A percentile compares a stretch with the other conserved stretches of the same genome.
phyloP scores from a whole-genome alignment of 129 eudicot species.

The Kitagawia praeruptora region DNA sequence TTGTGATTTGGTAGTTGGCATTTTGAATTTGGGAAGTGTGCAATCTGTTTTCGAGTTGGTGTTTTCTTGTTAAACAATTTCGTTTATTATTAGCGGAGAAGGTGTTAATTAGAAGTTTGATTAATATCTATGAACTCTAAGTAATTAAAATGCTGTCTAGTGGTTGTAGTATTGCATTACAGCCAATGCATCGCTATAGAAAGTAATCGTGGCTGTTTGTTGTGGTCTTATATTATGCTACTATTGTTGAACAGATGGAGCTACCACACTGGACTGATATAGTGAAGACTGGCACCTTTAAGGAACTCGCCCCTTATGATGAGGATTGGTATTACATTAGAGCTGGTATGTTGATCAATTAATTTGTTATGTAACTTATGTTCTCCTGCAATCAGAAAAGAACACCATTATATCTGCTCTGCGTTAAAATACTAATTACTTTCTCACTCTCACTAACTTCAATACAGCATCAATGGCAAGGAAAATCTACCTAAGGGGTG shows the following conservation, averaged over 20 bases:
- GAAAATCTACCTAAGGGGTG: constrained; percentile 70
- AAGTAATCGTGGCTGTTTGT: not conserved
- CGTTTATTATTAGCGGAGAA: not conserved
- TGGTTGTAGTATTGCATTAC: not conserved
- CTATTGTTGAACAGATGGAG: constrained; percentile 37
- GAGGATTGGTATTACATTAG: constrained; percentile 72
- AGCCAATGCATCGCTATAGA: not conserved
- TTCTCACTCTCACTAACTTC: not conserved
- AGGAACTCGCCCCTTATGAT: constrained; percentile 74
- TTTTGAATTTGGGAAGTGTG: not conserved
- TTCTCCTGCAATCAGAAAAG: not conserved
- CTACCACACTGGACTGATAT: constrained; percentile 77
- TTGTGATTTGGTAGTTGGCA: not conserved
- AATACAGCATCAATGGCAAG: constrained; percentile 67
- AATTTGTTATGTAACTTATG: not conserved
- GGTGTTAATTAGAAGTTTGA: not conserved
- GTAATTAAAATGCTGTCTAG: not conserved
- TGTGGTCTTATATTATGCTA: not conserved
- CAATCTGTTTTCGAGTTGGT: not conserved
- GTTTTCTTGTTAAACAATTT: not conserved
- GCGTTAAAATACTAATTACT: not conserved
- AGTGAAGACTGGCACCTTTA: constrained; percentile 59
- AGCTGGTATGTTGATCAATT: constrained; percentile 35
- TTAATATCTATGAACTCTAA: not conserved
- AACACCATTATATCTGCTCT: not conserved